Evolutionary conservation across 2,329 filamentous ascomycete species (phyloP).

Genomic region (Botrytis fabae): DNA sequence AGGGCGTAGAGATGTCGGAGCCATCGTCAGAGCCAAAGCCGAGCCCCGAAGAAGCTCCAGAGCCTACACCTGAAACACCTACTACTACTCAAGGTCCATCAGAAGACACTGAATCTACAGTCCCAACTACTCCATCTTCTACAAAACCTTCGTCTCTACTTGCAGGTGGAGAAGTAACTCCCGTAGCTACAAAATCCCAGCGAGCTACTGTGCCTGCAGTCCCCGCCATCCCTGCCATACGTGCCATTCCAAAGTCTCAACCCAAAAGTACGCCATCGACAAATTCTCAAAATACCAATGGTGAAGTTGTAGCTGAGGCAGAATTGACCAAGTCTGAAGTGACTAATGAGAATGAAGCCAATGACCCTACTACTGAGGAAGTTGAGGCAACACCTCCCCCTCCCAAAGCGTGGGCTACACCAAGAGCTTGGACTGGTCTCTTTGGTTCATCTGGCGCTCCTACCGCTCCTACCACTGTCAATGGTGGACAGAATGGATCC

Average conservation of each 20-base stretch:
- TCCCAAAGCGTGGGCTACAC: slow-evolving; percentile 45
- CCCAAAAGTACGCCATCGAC: slow-evolving; percentile 40
- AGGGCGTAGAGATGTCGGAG: background rate
- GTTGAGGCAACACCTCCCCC: slow-evolving; percentile 45
- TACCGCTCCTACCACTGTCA: slow-evolving; percentile 40
- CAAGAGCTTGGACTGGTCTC: slow-evolving; percentile 69
- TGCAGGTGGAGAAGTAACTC: slow-evolving; percentile 33
- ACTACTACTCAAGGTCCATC: slow-evolving; percentile 43
- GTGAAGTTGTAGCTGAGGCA: slow-evolving; percentile 27
- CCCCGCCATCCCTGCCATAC: slow-evolving; percentile 41
- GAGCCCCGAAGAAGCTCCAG: background rate
- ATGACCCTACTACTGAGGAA: slow-evolving; percentile 25
- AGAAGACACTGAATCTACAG: slow-evolving; percentile 46
- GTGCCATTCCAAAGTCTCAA: slow-evolving; percentile 44
- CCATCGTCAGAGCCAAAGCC: background rate
- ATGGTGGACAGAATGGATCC: slow-evolving; percentile 39
- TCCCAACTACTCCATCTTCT: slow-evolving; percentile 57
- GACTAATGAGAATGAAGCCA: slow-evolving; percentile 7
- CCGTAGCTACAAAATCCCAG: slow-evolving; percentile 35
- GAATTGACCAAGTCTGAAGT: slow-evolving; percentile 9
- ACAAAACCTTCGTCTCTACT: slow-evolving; percentile 35
- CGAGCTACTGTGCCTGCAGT: slow-evolving; percentile 47
- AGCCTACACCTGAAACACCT: background rate
- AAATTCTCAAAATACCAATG: slow-evolving; percentile 26
- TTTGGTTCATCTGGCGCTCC: slow-evolving; percentile 51